These are phyloP conservation scores for Cryptococcus amylolentus DNA, from an alignment of 1,284 basidiomycete genomes.

Conservation along the genomic window DNA sequence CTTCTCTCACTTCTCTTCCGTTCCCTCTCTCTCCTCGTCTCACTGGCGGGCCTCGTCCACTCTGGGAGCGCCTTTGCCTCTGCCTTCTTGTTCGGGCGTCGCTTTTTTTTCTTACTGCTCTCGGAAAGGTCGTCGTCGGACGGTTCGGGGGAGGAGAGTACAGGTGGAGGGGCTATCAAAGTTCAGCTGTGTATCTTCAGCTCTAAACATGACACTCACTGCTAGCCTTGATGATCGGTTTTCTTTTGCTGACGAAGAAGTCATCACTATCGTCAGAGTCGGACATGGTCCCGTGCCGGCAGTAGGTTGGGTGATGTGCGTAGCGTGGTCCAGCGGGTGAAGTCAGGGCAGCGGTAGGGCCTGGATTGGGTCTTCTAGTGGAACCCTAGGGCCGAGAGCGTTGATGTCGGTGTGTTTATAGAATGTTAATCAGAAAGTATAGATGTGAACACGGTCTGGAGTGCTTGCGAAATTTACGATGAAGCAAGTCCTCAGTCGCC, in stretches of 20 bases:
- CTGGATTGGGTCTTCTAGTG: no score
- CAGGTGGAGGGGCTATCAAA: slow-evolving; percentile 6
- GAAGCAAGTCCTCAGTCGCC: no score
- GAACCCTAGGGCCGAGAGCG: no score
- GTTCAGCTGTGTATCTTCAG: neutral
- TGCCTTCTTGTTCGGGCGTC: slow-evolving; percentile 1
- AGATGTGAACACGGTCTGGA: no score
- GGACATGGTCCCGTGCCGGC: slow-evolving; percentile 2
- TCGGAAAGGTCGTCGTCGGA: neutral
- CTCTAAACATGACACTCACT: slow-evolving; percentile 2
- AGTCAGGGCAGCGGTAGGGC: no score
- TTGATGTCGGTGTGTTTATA: no score
- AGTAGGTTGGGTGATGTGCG: no score
- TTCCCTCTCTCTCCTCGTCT: slow-evolving; percentile 8
- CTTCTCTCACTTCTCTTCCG: slow-evolving; percentile 4
- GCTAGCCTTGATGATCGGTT: neutral
- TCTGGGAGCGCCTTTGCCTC: slow-evolving; percentile 11
- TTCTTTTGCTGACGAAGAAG: slow-evolving; percentile 28
- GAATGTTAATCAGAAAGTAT: no score
- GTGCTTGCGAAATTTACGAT: no score
- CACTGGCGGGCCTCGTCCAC: slow-evolving; percentile 14
- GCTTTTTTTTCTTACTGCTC: slow-evolving; percentile 15
- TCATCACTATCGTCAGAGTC: slow-evolving; percentile 26
- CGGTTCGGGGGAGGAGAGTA: neutral
- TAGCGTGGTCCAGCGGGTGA: no score